These are phyloP conservation scores for Alternaria arbusti DNA, from an alignment of 2,329 filamentous ascomycete species.

Conservation along the genomic window DNA sequence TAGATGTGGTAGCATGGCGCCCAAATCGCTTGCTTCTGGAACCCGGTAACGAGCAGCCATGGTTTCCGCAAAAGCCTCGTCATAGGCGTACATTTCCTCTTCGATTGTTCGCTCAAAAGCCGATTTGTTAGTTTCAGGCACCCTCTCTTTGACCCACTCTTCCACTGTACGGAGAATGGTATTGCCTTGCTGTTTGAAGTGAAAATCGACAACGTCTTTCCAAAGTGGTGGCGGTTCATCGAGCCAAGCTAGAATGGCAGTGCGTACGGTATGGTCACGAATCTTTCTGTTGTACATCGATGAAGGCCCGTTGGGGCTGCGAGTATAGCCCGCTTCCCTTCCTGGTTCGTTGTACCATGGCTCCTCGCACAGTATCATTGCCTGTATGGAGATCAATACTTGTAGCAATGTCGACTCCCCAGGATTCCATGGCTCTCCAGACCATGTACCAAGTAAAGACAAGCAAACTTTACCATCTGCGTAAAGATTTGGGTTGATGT, in stretches of 20 bases:
- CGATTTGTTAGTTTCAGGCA: too few relatives aligned
- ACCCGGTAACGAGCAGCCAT: background rate
- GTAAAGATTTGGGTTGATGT: slow-evolving; percentile 63
- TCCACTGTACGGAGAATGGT: slow-evolving; percentile 30
- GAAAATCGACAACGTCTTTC: slow-evolving; percentile 30
- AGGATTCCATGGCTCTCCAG: slow-evolving; percentile 55
- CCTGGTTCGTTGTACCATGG: slow-evolving; percentile 64
- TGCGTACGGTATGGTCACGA: slow-evolving; percentile 34
- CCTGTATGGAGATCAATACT: slow-evolving; percentile 63
- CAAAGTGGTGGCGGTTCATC: slow-evolving; percentile 25
- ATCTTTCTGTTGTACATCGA: slow-evolving; percentile 36
- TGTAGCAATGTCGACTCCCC: slow-evolving; percentile 59
- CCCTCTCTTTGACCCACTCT: slow-evolving; percentile 22
- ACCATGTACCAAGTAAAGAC: slow-evolving; percentile 47
- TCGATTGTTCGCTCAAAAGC: background rate
- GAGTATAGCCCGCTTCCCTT: slow-evolving; percentile 20
- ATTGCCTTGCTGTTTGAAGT: slow-evolving; percentile 34
- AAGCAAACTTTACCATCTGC: slow-evolving; percentile 51
- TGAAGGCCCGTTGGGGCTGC: slow-evolving; percentile 6
- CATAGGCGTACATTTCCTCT: background rate
- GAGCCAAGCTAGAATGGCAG: slow-evolving; percentile 46
- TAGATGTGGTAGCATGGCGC: slow-evolving; percentile 5
- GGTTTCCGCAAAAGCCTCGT: background rate
- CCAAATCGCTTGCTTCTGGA: background rate
- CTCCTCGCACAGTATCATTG: slow-evolving; percentile 62